Evolutionary conservation across 148 eudicot genomes (phyloP).

Genomic region (Polygonum aviculare): DNA sequence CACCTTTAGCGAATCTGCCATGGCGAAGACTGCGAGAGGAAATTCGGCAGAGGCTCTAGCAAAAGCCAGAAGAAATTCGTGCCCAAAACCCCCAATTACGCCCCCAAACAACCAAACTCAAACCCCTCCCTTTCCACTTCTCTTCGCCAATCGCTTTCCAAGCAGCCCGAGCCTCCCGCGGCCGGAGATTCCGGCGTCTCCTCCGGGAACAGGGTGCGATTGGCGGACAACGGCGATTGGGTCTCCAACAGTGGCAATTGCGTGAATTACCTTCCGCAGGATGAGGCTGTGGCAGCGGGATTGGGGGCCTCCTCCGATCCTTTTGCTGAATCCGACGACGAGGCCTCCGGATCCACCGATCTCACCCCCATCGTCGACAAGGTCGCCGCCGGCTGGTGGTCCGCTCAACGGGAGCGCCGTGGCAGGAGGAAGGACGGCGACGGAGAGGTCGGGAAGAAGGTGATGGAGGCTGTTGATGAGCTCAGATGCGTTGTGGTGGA

Average conservation of each 20-base stretch:
- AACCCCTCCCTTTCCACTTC: constrained; percentile 44
- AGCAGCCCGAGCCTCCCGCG: constrained; percentile 5
- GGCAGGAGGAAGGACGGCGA: too few species aligned
- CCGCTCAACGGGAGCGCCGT: too few species aligned
- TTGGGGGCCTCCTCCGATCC: too few species aligned
- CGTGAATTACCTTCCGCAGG: constrained; percentile 80
- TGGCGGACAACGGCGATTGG: constrained; percentile 28
- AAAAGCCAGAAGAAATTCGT: constrained; percentile 35
- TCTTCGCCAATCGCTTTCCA: constrained; percentile 25
- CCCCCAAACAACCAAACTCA: background rate
- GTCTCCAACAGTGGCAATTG: constrained; percentile 44
- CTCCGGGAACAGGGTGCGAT: constrained; percentile 20
- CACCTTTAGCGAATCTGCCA: too few species aligned
- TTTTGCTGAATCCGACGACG: too few species aligned
- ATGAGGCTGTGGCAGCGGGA: constrained; percentile 91
- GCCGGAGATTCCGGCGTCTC: background rate
- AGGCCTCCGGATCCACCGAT: too few species aligned
- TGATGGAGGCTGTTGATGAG: too few species aligned
- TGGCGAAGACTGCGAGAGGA: too few species aligned
- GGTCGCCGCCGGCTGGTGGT: too few species aligned
- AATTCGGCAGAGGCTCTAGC: constrained; percentile 16
- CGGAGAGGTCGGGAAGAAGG: too few species aligned
- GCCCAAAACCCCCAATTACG: constrained; percentile 26
- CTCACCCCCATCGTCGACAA: too few species aligned
- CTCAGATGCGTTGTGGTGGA: too few species aligned